phyloP scores from a whole-genome alignment of 805 yeast species.

The Maudiozyma saulgeensis region DNA sequence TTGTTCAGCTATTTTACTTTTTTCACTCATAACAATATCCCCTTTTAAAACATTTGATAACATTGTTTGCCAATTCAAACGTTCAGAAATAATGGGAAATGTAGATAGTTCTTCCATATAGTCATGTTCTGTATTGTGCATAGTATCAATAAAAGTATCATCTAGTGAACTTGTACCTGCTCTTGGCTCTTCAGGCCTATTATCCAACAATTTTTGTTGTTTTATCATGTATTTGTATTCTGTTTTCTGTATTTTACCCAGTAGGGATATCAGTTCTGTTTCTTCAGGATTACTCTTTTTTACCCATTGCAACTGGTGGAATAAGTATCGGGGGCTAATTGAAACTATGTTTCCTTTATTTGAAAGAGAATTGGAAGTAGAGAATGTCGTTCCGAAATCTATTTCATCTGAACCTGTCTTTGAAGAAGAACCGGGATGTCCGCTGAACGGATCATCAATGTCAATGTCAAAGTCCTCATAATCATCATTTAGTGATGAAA shows the following conservation, averaged over 20 bases:
- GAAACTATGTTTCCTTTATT: constrained; percentile 16
- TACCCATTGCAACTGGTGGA: constrained; percentile 25
- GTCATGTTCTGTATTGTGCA: background rate
- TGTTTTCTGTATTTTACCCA: constrained; percentile 4
- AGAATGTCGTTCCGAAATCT: constrained; percentile 22
- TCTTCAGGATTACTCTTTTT: constrained; percentile 37
- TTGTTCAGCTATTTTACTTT: constrained; percentile 58
- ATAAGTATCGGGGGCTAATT: constrained; percentile 21
- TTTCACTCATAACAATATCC: constrained; percentile 86
- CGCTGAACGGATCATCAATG: constrained; percentile 14
- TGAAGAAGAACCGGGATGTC: background rate
- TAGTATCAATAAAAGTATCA: background rate
- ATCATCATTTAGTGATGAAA: constrained; percentile 30
- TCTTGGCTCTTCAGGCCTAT: background rate
- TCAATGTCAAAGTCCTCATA: constrained; percentile 20
- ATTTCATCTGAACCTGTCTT: constrained; percentile 11
- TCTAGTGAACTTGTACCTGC: background rate
- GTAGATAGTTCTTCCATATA: constrained; percentile 14
- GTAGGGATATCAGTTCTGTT: constrained; percentile 9
- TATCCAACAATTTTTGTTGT: background rate
- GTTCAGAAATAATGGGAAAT: constrained; percentile 45
- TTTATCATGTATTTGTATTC: background rate
- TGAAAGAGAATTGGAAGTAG: constrained; percentile 14
- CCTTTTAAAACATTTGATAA: constrained; percentile 83
- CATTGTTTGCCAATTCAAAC: constrained; percentile 96